Base-by-base conservation (phyloP, 352 stramenopile species). In the Halophytophthora batemanensis region DNA sequence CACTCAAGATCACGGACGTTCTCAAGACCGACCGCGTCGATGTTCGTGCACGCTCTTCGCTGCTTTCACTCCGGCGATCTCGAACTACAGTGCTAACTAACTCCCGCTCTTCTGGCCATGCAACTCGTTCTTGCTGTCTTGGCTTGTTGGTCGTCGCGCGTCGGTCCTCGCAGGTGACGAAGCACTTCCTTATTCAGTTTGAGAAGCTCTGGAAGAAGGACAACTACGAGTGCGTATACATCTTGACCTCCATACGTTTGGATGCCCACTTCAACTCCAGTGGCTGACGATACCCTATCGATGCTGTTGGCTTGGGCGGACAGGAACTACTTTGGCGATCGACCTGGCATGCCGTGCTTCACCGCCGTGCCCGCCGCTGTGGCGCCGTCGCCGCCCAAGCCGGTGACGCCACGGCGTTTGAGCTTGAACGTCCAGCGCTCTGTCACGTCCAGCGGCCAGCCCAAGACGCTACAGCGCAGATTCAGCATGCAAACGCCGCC, bases 121-220 rank as follows among this genome's bases (percentile, higher is more conserved):
- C 34, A 22, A 43, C 7, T 21, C 2, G 12, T 10, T 43, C 7
- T n/a, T 37, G 40, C 11, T 39, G 34, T 17, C 36, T 31, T 10
- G 4, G 8, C 25, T n/a, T 23, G 43, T 19, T 14, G 34, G 14
- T 14, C 14, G 2, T 31, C 4, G 25, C 25, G 8, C 25, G 25
- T 10, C 25, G 25, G 4, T 10, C 31, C 3, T 33, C 1, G 37
- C 48, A 87, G 58, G 71, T 86, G n/a, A 76, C 64, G 21, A 80
- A 81, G 43, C 53, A 74, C 17, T 93, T 93, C 50, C 46, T 75
- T 12, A 56, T 81, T 13, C 74, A 87, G 36, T 93, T 90, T 51
- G 76, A 90, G 45, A 93, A 90, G 70, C 84, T 77, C 45, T 93
- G 82, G 82, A 83, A 83, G 49, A 77, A 71, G 25, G 82, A 93